Evolutionary conservation across 2,329 filamentous ascomycete genomes (phyloP), one percentile per base, ranked within the genome.

Genomic region (Aphanocladium album): DNA sequence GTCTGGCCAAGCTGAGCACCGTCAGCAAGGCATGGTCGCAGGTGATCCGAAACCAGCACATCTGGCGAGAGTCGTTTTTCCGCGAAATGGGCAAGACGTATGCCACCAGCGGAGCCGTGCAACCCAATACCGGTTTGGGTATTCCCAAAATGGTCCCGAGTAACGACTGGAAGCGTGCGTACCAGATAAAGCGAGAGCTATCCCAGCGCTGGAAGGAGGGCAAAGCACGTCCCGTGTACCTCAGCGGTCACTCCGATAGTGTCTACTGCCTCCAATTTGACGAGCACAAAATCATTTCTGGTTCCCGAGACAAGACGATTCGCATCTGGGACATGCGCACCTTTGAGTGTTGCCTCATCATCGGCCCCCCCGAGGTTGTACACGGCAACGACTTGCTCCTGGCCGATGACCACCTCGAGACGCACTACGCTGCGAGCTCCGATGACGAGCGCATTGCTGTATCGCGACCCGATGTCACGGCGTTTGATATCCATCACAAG

Each of bases 241-340:
- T 99, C 23, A 91, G 95, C 68, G 95, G 95, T 2, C 95, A 99
- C 72, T 87, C 88, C 27, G 95, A 99, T 73, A 97, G 92, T 66
- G 96, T 99, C 61, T 99, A 99, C 77, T 99, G 95, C 74, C 85
- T 96, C 60, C 95, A 99, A 71, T 99, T 98, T 72, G 95, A 99
- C 73, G 93, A 98, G 88, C 92, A 83, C 19, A 99, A 98, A 75
- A 96, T 98, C 70, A 93, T 99, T 66, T 98, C 95, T 2, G 95
- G 95, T 30, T 97, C 93, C 11, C 88, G 95, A 64, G 95, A 99
- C 75, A 90, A 91, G 72, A 98, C 95, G 0, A 95, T 99, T 67
- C 89, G 95, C 55, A 86, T 99, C 35, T 99, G 95, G 95, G 91
- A 98, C 73, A 89, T 96, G 78, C 88, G 90, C 67, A 96, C 90